Base-by-base conservation (phyloP, 2,329 filamentous ascomycete genomes). In the Trichoderma aggressivum region DNA sequence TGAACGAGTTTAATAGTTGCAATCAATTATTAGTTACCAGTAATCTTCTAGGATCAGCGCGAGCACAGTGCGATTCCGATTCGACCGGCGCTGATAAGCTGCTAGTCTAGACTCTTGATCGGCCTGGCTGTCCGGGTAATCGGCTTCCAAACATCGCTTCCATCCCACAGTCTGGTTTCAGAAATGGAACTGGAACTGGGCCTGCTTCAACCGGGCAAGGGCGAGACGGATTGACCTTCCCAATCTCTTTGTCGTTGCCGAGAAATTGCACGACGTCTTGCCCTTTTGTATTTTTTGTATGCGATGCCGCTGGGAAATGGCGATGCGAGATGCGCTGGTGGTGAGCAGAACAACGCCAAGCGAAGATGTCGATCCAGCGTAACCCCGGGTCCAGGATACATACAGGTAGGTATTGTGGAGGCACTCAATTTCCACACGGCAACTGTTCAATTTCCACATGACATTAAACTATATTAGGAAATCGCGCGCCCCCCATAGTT, bases 61-160 rank as follows among this genome's bases (percentile, higher is more conserved):
- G 16, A 26, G 32, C 53, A 67, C 64, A 67, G 64, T 67, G 64
- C 64, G 64, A 7, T 3, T 24, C 12, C 12, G 26, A 2, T 24
- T 16, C 47, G 14, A 28, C 11, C 32, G 12, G 64, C 62, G 55
- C 55, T 67, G 62, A 67, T 67, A 59, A 67, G 70, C 50, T 71
- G 55, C 55, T 63, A 43, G 58, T 70, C 67, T 63, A 70, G 67
- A 63, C 58, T 36, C 60, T 65, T 59, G 32, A 67, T 68, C 43
- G 53, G 63, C 70, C 61, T 43, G 18, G 39, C 59, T 34, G 50
- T 66, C 69, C 69, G 69, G 69, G 60, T 71, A 71, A 71, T 71
- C 70, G 70, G 70, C 70, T 71, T 68, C 58, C 60, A 58, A 16
- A n/a, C 53, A 59, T 32, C 30, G 32, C 50, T 63, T 47, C 39